Evolutionary conservation across 2,329 filamentous ascomycete genomes (phyloP).

Genomic region (Talaromyces sp.): DNA sequence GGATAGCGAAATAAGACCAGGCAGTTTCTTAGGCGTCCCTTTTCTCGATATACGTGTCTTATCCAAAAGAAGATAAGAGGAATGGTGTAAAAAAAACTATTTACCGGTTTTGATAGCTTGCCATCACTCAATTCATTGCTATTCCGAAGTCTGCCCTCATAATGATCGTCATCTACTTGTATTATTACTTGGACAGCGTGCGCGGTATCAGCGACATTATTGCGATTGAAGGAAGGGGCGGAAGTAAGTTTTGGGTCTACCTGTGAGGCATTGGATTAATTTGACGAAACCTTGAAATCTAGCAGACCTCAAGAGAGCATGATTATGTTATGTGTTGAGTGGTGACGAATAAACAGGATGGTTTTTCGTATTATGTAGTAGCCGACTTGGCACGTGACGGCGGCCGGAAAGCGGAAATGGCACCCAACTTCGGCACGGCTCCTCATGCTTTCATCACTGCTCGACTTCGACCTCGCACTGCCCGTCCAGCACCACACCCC

Average conservation of each 20-base stretch:
- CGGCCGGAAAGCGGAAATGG: constrained; percentile 1
- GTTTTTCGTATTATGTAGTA: constrained; percentile 14
- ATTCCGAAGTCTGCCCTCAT: no score
- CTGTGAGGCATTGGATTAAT: no score
- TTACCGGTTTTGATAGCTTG: neutral
- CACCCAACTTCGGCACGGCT: constrained; percentile 7
- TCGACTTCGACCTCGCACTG: constrained; percentile 5
- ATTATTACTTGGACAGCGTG: no score
- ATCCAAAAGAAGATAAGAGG: neutral
- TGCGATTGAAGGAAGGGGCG: no score
- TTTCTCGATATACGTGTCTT: neutral
- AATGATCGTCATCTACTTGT: no score
- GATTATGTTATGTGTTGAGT: neutral
- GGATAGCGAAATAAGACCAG: neutral
- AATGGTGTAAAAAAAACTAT: neutral
- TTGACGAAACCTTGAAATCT: no score
- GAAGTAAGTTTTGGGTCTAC: no score
- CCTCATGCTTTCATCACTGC: constrained; percentile 11
- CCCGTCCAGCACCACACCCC: constrained; percentile 6
- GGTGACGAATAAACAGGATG: neutral
- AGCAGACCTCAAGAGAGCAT: no score
- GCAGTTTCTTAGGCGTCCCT: neutral
- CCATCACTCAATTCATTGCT: neutral
- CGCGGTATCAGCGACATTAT: no score
- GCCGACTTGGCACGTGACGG: constrained; percentile 18